Evolutionary conservation across 2,329 filamentous ascomycete genomes (phyloP), one percentile per base, ranked within the genome.

Genomic region (Xylaria hypoxylon): DNA sequence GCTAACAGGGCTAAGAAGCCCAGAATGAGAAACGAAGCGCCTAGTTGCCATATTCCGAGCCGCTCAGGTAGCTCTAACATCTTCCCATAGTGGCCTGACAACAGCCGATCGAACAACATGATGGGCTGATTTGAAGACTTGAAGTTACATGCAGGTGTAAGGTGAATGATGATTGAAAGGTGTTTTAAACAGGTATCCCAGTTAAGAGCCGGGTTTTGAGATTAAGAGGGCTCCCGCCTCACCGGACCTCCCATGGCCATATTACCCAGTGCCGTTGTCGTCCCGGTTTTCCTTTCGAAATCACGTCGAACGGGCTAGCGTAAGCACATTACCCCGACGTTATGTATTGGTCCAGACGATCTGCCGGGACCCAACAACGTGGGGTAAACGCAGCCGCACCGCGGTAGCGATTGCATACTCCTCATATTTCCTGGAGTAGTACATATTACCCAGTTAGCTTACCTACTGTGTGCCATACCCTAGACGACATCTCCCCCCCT

Each of bases 1-100:
- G 77, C 67, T 19, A 76, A 64, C 6, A 82, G 47, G 1, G 71
- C 76, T 28, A 76, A 60, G 13, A 69, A 47, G 5, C 72, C 74
- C 33, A 78, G 65, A 3, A 62, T 22, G 3, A 74, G 33, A 31
- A 72, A 62, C 8, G 72, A 73, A 2, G 48, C 47, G 31, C 70
- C 38, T 5, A 73, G 52, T 38, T 74, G 64, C 71, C 68, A 73
- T n/a, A 44, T 60, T 11, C 66, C 67, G 50, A 71, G 31, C 22
- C 47, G 61, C 48, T 47, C 58, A 45, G 62, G 55, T 17, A 33
- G 10, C 17, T 48, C 59, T 47, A 35, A 52, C 38, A 42, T 17
- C 13, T 50, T 22, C 10, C 26, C 22, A 35, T 47, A 59, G 6
- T 70, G 59, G 61, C 60, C 57, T 35, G 65, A 62, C 44, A 71